These are phyloP conservation scores for Phellinidium pouzarii DNA, from an alignment of 1,284 basidiomycete species.

Conservation along the genomic window DNA sequence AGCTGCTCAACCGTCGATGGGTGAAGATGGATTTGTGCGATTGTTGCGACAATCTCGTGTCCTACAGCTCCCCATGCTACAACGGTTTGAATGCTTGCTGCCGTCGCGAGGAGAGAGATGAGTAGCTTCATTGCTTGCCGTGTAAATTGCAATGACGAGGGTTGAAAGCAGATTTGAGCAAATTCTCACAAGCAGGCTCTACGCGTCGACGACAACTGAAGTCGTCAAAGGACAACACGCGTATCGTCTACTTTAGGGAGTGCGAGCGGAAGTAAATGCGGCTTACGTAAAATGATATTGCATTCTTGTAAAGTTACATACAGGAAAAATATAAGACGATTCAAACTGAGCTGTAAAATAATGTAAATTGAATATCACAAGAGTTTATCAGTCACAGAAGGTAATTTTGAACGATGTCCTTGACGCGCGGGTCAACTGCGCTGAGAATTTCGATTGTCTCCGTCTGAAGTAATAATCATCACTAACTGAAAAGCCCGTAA, in stretches of 20 bases:
- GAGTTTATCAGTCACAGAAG: not conserved
- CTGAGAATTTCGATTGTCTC: not conserved
- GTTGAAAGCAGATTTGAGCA: no score
- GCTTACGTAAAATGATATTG: no score
- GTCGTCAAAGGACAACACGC: not conserved
- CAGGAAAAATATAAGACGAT: no score
- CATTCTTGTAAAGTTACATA: no score
- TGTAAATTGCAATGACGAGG: no score
- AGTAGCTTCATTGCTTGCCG: not conserved
- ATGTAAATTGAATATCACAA: not conserved
- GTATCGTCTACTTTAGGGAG: not conserved
- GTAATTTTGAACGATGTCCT: not conserved
- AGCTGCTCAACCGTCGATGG: constrained; percentile 64
- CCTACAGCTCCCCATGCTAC: constrained; percentile 27
- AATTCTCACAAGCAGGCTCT: not conserved
- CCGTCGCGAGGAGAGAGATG: not conserved
- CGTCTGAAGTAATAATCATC: not conserved
- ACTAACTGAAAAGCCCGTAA: not conserved
- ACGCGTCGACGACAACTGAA: not conserved
- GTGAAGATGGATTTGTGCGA: constrained; percentile 86
- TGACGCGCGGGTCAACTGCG: not conserved
- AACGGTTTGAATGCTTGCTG: not conserved
- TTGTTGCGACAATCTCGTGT: constrained; percentile 88
- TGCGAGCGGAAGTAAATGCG: not conserved
- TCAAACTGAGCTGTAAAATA: no score